Evolutionary conservation across 768 basidiomycete genomes (phyloP), one percentile per base, ranked within the genome.

Genomic region (Lyophyllum atratum): DNA sequence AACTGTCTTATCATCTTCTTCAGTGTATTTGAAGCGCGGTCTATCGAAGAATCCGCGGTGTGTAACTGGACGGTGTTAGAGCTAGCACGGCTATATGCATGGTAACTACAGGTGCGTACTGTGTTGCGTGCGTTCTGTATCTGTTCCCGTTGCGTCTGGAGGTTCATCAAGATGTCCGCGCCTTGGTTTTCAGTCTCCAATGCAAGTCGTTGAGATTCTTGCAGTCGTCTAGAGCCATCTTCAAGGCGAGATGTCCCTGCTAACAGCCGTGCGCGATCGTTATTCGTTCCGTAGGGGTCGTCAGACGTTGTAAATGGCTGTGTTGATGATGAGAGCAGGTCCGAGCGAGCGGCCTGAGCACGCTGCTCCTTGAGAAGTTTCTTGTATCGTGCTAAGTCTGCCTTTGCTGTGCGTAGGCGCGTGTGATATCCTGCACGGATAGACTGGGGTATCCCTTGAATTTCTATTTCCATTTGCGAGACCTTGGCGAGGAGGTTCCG

Each of bases 381-480:
- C 80, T 97, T 98, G 76, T 84, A 87, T 59, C 82, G 83, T 37
- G 84, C 75, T 17, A 98, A 79, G 49, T 89, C 87, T 2, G 83
- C 74, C 68, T 95, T 95, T 58, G 91, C 85, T 10, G 83, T 74
- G 59, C 84, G 81, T 51, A 97, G 83, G 58, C 93, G 86, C 19
- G 80, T 71, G 59, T 90, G 87, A 69, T 95, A 95, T 59, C 86
- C 83, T 0, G 86, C 74, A 49, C 90, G 85, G 64, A 95, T 80
- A 21, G 90, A 89, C 67, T 92, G 87, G 0, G 95, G 94, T 68
- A 98, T 94, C 11, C 93, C 91, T 65, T 95, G 94, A 7, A 96
- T 88, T 76, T 99, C 97, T 56, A 99, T 90, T 76, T 98, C 96
- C 96, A 99, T 97, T 83, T 99, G 97, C 46, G 94, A 94, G 62